Percentiles rank a stretch among this genome's conserved stretches.
Evolutionary conservation across 2,329 filamentous ascomycete species (phyloP).

Genomic region (Penicillium sp.): DNA sequence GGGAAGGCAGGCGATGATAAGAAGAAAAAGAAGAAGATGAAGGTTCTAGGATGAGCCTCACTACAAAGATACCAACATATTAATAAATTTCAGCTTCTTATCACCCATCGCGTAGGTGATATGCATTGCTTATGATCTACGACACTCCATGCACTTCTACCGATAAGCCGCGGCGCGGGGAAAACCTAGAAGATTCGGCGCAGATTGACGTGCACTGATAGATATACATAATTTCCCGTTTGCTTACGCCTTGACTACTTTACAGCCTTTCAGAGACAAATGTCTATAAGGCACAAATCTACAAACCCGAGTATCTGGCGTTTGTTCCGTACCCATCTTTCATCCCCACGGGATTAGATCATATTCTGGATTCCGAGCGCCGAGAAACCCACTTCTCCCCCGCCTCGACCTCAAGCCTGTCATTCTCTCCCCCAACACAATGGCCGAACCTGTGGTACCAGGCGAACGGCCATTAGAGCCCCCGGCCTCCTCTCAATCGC

Average conservation of each 20-base stretch:
- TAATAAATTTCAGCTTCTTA: background rate
- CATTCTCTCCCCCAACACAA: constrained; percentile 4
- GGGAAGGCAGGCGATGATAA: constrained; percentile 55
- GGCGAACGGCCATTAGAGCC: constrained; percentile 2
- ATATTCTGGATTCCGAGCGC: constrained; percentile 12
- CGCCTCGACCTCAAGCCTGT: constrained; percentile 10
- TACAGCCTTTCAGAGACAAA: background rate
- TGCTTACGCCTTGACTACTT: no score
- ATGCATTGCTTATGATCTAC: background rate
- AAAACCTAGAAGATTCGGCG: constrained; percentile 9
- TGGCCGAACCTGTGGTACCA: constrained; percentile 7
- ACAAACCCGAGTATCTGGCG: background rate
- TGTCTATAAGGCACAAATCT: background rate
- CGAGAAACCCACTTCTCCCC: constrained; percentile 18
- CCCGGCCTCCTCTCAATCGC: background rate
- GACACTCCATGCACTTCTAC: constrained; percentile 4
- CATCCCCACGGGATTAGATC: constrained; percentile 15
- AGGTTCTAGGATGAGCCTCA: constrained; percentile 44
- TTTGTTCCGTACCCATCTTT: background rate
- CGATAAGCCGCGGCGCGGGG: constrained; percentile 7
- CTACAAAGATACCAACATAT: background rate
- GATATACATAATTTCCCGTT: background rate
- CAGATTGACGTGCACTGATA: background rate
- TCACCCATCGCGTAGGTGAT: background rate
- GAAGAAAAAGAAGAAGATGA: constrained; percentile 60